phyloP scores from a whole-genome alignment of 176 grass and related monocot genomes.

The Phoenix roebelenii region DNA sequence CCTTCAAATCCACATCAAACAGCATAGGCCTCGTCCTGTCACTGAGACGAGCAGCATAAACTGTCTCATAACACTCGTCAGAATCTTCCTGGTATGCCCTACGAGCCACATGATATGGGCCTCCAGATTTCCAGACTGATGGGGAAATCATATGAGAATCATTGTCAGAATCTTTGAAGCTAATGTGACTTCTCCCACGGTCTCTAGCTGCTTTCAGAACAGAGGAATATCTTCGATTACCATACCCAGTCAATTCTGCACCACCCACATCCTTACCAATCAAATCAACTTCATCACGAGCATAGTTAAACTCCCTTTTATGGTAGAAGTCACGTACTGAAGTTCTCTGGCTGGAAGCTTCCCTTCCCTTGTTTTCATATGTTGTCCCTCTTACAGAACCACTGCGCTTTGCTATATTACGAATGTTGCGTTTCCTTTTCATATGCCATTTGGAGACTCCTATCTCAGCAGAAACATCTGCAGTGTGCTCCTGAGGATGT shows the following conservation, averaged over 20 bases:
- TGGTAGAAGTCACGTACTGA: conserved; percentile 40
- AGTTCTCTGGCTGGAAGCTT: conserved; percentile 30
- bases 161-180: conserved; percentile 35
- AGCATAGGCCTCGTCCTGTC: conserved; percentile 34
- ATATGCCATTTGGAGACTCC: conserved; percentile 87
- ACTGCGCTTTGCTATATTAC: conserved; percentile 50
- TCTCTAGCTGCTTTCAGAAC: conserved; percentile 45
- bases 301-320: conserved; percentile 51
- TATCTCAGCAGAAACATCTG: conserved; percentile 45
- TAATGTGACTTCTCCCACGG: conserved; percentile 39
- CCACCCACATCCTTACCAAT: conserved; percentile 27
- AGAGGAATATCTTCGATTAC: conserved; percentile 35
- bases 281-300: conserved; percentile 43
- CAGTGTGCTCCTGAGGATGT: conserved; percentile 45
- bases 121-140: conserved; percentile 28
- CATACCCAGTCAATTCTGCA: conserved; percentile 38
- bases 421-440: conserved; percentile 98
- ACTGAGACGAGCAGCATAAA: conserved; percentile 30
- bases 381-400: conserved; percentile 28
- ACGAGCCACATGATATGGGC: conserved; percentile 15
- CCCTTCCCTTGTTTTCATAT: conserved; percentile 31
- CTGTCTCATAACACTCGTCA: conserved; percentile 33
- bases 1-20: conserved; percentile 76
- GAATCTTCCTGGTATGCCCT: conserved; percentile 38
- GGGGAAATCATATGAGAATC: conserved; percentile 38